A percentile compares a stretch with the other conserved stretches of the same genome.
Evolutionary conservation across 176 grass and related monocot species (phyloP).

Genomic region (Bolboschoenus planiculmis): DNA sequence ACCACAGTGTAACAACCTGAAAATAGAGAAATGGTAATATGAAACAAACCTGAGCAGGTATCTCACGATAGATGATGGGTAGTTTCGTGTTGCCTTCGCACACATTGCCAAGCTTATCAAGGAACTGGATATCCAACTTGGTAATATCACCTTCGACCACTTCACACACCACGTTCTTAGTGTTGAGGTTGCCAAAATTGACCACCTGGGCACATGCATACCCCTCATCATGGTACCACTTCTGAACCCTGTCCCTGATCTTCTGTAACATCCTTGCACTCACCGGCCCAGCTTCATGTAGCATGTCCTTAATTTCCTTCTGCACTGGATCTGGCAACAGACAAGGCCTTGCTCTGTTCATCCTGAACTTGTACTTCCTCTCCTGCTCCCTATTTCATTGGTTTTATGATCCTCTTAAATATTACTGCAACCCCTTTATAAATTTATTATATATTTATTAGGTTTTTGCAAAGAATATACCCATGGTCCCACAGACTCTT

Average conservation of each 20-base stretch:
- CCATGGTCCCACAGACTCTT: background rate
- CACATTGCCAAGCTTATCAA: slow-evolving; percentile 88
- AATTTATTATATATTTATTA: background rate
- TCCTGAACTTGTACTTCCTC: slow-evolving; percentile 70
- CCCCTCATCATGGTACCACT: slow-evolving; percentile 92
- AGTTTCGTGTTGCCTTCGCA: slow-evolving; percentile 79
- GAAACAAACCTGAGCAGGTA: slow-evolving; percentile 57
- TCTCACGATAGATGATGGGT: slow-evolving; percentile 61
- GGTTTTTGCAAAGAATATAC: background rate
- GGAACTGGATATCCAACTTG: slow-evolving; percentile 77
- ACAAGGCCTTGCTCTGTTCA: slow-evolving; percentile 52
- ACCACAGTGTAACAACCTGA: background rate
- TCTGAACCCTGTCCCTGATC: slow-evolving; percentile 86
- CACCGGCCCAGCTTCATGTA: slow-evolving; percentile 68
- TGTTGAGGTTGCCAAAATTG: slow-evolving; percentile 89
- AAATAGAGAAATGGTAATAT: background rate
- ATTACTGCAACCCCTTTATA: background rate
- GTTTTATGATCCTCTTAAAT: background rate
- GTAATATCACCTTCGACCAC: slow-evolving; percentile 87
- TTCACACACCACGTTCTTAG: slow-evolving; percentile 86
- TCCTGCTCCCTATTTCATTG: slow-evolving; percentile 54
- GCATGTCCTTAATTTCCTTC: slow-evolving; percentile 65
- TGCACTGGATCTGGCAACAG: slow-evolving; percentile 56
- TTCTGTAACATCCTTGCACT: slow-evolving; percentile 82
- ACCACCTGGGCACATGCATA: slow-evolving; percentile 90